These are phyloP conservation scores for Syzygium aqueum DNA, from an alignment of 345 rosid genomes.

Conservation along the genomic window DNA sequence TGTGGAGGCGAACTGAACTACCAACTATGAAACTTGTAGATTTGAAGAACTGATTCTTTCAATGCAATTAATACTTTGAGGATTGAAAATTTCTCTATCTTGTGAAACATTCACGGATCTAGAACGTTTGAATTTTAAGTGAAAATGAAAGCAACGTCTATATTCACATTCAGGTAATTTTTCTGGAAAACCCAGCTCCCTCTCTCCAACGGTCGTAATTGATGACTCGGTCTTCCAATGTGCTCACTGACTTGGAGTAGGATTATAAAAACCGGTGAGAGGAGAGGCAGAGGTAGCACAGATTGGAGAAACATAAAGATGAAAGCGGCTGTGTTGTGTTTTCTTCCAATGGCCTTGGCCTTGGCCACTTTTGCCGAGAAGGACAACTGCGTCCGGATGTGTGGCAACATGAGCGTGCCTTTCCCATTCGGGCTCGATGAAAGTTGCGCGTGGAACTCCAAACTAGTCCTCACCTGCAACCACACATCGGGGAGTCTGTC, in stretches of 20 bases:
- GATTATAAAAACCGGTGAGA: neutral
- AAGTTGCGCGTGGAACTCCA: accelerated
- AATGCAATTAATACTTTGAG: neutral
- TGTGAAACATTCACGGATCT: neutral
- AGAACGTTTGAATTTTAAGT: neutral
- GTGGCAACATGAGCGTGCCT: accelerated
- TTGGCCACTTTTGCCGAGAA: neutral
- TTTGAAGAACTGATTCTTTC: no score
- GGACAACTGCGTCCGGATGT: neutral
- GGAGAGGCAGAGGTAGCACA: neutral
- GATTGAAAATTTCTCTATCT: neutral
- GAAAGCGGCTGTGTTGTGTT: neutral
- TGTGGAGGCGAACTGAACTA: no score
- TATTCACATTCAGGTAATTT: no score
- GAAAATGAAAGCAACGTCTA: neutral
- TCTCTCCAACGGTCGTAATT: neutral
- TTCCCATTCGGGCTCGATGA: neutral
- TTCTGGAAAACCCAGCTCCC: no score
- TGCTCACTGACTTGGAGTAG: neutral
- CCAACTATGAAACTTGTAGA: no score
- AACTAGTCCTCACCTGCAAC: accelerated
- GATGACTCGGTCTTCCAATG: neutral
- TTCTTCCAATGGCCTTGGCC: neutral
- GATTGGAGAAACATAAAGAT: neutral
- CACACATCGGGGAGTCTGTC: neutral